Evolutionary conservation across 768 basidiomycete species (phyloP).

Genomic region (Phallus indusiatus): DNA sequence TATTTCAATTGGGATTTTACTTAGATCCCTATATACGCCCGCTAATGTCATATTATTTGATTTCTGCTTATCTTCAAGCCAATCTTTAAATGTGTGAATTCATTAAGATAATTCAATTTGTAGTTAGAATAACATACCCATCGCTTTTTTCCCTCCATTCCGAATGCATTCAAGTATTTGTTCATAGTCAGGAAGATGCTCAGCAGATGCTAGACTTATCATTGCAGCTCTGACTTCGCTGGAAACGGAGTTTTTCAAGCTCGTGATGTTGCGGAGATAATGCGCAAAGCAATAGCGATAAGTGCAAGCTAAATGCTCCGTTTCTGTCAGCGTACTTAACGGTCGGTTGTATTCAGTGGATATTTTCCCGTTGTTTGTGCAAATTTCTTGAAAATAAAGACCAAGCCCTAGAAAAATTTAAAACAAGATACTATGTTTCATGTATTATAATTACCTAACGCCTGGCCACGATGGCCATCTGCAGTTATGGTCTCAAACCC

Average conservation of each 20-base stretch:
- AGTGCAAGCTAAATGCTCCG: slow-evolving; percentile 1
- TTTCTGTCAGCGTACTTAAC: slow-evolving; percentile 15
- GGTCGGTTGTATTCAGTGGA: not conserved
- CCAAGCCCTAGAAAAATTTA: slow-evolving; percentile 18
- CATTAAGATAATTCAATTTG: not conserved
- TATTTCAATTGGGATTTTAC: slow-evolving; percentile 20
- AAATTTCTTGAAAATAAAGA: slow-evolving; percentile 9
- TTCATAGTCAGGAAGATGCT: slow-evolving; percentile 15
- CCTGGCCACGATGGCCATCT: slow-evolving; percentile 21
- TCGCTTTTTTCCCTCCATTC: slow-evolving; percentile 16
- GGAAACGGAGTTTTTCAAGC: slow-evolving; percentile 8
- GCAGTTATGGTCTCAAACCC: slow-evolving; percentile 16
- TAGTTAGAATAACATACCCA: slow-evolving; percentile 10
- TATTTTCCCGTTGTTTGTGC: slow-evolving; percentile 9
- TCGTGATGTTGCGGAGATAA: slow-evolving; percentile 16
- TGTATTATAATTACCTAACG: slow-evolving; percentile 15
- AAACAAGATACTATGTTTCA: too few species aligned
- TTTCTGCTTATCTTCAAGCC: slow-evolving; percentile 20
- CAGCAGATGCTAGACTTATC: slow-evolving; percentile 19
- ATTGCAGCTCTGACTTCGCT: slow-evolving; percentile 13
- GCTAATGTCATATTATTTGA: slow-evolving; percentile 15
- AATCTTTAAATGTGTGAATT: slow-evolving; percentile 14
- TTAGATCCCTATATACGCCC: slow-evolving; percentile 19
- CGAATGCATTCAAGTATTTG: slow-evolving; percentile 13
- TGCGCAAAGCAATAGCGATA: slow-evolving; percentile 18